phyloP scores from a whole-genome alignment of 345 rosid genomes.

The Hibiscus trionum region DNA sequence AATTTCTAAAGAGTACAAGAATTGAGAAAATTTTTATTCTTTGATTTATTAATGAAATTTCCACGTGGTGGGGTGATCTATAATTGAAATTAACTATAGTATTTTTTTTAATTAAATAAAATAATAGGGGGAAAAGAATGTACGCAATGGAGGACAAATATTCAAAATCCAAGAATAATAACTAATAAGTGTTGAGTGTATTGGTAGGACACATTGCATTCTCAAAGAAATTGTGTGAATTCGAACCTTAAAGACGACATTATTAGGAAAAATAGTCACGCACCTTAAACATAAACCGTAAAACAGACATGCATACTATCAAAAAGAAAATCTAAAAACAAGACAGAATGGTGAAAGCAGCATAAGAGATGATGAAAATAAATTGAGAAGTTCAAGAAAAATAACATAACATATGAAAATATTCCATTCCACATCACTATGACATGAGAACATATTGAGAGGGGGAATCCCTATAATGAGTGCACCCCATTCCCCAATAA shows the following conservation, averaged over 20 bases:
- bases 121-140: slow-evolving; percentile 13
- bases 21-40: not conserved
- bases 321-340: too few relatives aligned
- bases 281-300: too few relatives aligned
- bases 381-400: slow-evolving; percentile 52
- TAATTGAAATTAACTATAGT: slow-evolving; percentile 12
- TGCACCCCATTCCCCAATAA: slow-evolving; percentile 17
- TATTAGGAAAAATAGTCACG: too few relatives aligned
- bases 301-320: too few relatives aligned
- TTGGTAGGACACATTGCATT: too few relatives aligned
- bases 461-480: slow-evolving; percentile 73
- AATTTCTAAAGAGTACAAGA: not conserved
- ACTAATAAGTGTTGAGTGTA: too few relatives aligned
- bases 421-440: slow-evolving; percentile 36
- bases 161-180: slow-evolving; percentile 31
- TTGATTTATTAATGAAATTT: slow-evolving; percentile 14
- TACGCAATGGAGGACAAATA: slow-evolving; percentile 9
- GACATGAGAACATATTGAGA: slow-evolving; percentile 23
- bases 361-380: slow-evolving; percentile 33
- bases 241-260: too few relatives aligned
- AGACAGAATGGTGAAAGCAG: slow-evolving; percentile 27
- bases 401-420: slow-evolving; percentile 20
- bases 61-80: slow-evolving; percentile 38
- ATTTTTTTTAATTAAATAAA: not conserved
- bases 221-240: too few relatives aligned